These are phyloP conservation scores for Lizonia empirigonia DNA, from an alignment of 2,329 filamentous ascomycete species.

Conservation along the genomic window DNA sequence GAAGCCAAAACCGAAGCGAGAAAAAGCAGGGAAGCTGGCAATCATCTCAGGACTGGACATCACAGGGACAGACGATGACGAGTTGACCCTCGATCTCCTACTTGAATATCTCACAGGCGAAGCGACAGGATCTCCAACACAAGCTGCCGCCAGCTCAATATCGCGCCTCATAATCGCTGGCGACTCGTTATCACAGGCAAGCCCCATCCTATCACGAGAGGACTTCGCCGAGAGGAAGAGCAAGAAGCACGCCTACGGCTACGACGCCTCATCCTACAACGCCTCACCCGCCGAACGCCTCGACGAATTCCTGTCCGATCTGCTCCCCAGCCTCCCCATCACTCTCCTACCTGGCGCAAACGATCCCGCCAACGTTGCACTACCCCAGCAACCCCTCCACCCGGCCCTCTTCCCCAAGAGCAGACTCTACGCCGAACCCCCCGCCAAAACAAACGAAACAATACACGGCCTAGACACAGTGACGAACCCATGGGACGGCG, in stretches of 20 bases:
- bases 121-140: conserved; percentile 64
- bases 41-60: conserved; percentile 89
- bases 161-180: conserved; percentile 89
- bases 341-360: conserved; percentile 83
- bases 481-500: conserved; percentile 92
- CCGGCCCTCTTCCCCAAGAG: conserved; percentile 84
- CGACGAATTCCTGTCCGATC: conserved; percentile 78
- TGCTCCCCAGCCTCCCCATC: conserved; percentile 85
- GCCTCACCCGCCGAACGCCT: conserved; percentile 80
- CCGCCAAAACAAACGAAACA: conserved; percentile 44
- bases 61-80: conserved; percentile 75
- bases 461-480: conserved; percentile 83
- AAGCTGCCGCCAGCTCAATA: conserved; percentile 69
- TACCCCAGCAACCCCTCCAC: conserved; percentile 93
- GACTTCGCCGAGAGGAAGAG: conserved; percentile 51
- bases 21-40: conserved; percentile 72
- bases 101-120: conserved; percentile 90
- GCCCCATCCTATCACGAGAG: conserved; percentile 54
- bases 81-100: conserved; percentile 76
- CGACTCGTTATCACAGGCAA: conserved; percentile 72
- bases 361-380: conserved; percentile 86
- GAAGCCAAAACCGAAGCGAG: conserved; percentile 48
- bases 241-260: conserved; percentile 85
- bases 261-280: conserved; percentile 89
- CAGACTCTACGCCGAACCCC: conserved; percentile 67